Base-by-base conservation (phyloP, 805 yeast genomes). In the Lipomyces sp. region DNA sequence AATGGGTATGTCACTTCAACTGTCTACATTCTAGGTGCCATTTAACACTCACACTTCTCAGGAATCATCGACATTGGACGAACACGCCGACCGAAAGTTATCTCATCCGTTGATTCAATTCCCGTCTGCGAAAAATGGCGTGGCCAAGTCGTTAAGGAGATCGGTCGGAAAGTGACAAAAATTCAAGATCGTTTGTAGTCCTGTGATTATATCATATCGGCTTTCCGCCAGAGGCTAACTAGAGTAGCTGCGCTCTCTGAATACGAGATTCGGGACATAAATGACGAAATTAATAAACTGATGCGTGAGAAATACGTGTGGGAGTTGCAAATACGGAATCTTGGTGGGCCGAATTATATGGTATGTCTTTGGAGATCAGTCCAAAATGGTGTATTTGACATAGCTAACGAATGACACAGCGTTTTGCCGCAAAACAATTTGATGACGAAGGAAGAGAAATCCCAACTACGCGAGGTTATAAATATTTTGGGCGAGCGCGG, bases 401-500 rank as follows among this genome's bases (percentile, higher is more conserved):
- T 29, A 3, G 35, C 55, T 29, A 61, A 58, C 24, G 54, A 18
- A 15, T 8, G 34, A 11, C 48, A 2, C 37, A 69, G 72, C 60
- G 71, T 35, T 59, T 66, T 48, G 66, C 67, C 18, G 57, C 66
- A 29, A 66, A 62, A n/a, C 61, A 61, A 29, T 70, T 66, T 51
- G 73, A 64, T 24, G 71, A 71, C 58, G 70, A 69, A 55, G 73
- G 73, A 4, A 60, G 65, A 4, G 75, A 72, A 57, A 65, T 73
- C 4, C 78, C 76, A 33, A 62, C 73, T 1, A 75, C 84, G 0
- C 80, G 83, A 51, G 92, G 92, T 0, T 86, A 86, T 69, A 79
- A 89, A 63, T 93, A 90, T 76, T 93, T 86, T 77, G 98, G 98
- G 0, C 78, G 97, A 59, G 97, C 97, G 0, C 81, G 85, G 61